Evolutionary conservation across 495 filamentous ascomycete species (phyloP), one percentile per base, ranked within the genome.

Genomic region (Sordaria brevicollis): DNA sequence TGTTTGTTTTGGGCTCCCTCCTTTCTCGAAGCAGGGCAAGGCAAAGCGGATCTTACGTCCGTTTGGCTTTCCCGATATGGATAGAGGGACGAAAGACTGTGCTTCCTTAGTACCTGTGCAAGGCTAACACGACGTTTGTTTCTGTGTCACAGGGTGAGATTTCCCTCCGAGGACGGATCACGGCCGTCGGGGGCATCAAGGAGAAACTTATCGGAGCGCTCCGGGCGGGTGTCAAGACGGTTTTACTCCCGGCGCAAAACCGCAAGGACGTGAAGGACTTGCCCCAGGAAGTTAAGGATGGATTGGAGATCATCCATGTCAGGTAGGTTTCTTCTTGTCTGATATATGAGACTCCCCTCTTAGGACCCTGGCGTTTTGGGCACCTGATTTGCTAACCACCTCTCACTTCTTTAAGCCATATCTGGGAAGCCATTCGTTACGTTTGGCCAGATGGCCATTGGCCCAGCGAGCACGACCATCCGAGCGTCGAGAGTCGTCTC

Each of bases 191-290:
- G 25, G 95, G 96, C 29, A 98, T 98, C 81, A 97, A 97, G 84
- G 95, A 99, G 87, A 99, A 99, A 79, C 83, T 98, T 35, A 98
- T 99, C 76, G 95, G 95, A 13, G 96, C 95, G 34, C 81, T 94
- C 72, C 89, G 94, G 71, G 96, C 95, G 21, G 95, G 95, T 31
- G 95, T 99, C 67, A 96, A 95, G 84, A 95, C 91, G 41, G 95
- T 98, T 36, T 81, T 99, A 68, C 83, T 99, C 36, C 95, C 95
- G 35, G 86, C 90, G 43, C 88, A 90, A 71, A 99, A 99, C 78
- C 86, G 90, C 73, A 97, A 97, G 81, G 96, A 99, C 77, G 91
- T 92, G 71, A 92, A 91, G 81, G 94, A 98, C 76, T 84, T 98
- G 29, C 95, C 96, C 4, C 83, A 90, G 76, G 95, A 99, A 81